These are phyloP conservation scores for Candida pini DNA, from an alignment of 805 yeast genomes.

Conservation along the genomic window DNA sequence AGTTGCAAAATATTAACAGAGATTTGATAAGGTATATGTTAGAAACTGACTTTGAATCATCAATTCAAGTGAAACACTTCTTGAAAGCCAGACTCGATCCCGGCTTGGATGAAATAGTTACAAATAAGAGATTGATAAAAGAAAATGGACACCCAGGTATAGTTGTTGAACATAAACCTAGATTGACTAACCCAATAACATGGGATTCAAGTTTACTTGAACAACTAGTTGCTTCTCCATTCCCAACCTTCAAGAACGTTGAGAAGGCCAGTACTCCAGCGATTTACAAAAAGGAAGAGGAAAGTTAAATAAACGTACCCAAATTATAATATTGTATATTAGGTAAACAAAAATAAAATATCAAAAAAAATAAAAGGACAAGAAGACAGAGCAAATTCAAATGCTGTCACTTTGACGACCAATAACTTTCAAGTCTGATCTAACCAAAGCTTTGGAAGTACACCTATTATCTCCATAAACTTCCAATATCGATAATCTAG, in stretches of 20 bases:
- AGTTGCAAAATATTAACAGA: conserved; percentile 14
- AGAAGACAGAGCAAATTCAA: conserved; percentile 14
- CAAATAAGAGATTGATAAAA: conserved; percentile 22
- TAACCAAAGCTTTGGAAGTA: conserved; percentile 45
- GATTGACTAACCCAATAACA: conserved; percentile 33
- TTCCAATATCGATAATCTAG: conserved; percentile 59
- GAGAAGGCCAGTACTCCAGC: conserved; percentile 53
- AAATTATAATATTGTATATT: neutral
- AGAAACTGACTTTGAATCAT: conserved; percentile 29
- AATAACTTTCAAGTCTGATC: conserved; percentile 54
- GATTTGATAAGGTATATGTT: conserved; percentile 21
- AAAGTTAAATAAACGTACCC: neutral
- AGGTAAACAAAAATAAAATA: neutral
- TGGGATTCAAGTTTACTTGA: conserved; percentile 16
- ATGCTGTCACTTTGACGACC: conserved; percentile 71
- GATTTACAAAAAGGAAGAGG: conserved; percentile 30
- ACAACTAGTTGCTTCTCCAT: conserved; percentile 22
- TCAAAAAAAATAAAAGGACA: neutral
- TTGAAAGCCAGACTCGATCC: conserved; percentile 26
- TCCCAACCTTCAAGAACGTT: conserved; percentile 59
- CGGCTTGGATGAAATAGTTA: conserved; percentile 24
- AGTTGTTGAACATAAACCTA: conserved; percentile 35
- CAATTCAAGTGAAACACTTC: conserved; percentile 27
- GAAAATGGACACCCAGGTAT: conserved; percentile 35
- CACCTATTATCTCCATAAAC: conserved; percentile 77